Evolutionary conservation across 208 protist genomes (phyloP), one percentile per base, ranked within the genome.

Genomic region (Acanthamoeba healyi): DNA sequence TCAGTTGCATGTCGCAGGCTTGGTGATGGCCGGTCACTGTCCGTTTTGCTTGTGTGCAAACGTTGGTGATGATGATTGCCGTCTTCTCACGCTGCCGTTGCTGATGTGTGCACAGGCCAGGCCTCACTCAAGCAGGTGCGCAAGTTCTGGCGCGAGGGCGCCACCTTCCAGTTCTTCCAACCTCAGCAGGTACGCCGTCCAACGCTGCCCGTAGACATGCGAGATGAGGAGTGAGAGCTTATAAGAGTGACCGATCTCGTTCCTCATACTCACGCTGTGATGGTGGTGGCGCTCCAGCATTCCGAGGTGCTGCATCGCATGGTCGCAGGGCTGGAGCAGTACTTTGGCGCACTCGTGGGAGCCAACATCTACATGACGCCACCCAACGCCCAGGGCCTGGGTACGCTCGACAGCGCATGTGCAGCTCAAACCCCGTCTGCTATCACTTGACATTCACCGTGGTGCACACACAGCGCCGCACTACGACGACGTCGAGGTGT

Each of bases 401-500:
- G 63, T 94, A 46, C 54, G n/a, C n/a, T n/a, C n/a, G n/a, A n/a
- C n/a, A n/a, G n/a, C n/a, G n/a, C n/a, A n/a, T n/a, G n/a, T n/a
- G n/a, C n/a, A n/a, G n/a, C n/a, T n/a, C n/a, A n/a, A n/a, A n/a
- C n/a, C n/a, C n/a, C n/a, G n/a, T n/a, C n/a, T n/a, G n/a, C n/a
- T n/a, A n/a, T n/a, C n/a, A n/a, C n/a, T n/a, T n/a, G n/a, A n/a
- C n/a, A n/a, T n/a, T n/a, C n/a, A n/a, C n/a, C n/a, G n/a, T n/a
- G n/a, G n/a, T n/a, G n/a, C n/a, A 36, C 2, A 29, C 24, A 6
- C 26, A 86, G 98, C 98, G 5, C 98, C 98, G 63, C 98, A 99
- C 97, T 99, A 98, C 95, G 98, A 99, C 94, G 98, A 99, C 95
- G 98, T 99, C 0, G 98, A 99, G 54, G 98, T 98, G 32, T 99